phyloP scores from a whole-genome alignment of 2,329 filamentous ascomycete species.

The Aureobasidium uvarum region DNA sequence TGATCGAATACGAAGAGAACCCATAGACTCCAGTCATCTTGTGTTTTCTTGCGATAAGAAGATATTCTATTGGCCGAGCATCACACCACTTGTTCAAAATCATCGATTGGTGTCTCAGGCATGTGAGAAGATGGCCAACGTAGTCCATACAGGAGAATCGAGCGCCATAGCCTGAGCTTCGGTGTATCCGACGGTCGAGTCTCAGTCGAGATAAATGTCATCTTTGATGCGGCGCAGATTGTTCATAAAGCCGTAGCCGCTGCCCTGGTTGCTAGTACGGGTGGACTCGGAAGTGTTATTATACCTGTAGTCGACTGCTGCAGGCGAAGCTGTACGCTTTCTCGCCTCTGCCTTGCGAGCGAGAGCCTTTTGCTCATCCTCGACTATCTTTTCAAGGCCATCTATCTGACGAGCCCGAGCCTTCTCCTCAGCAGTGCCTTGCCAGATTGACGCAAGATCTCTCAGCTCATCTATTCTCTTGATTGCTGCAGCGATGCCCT shows the following conservation, averaged over 20 bases:
- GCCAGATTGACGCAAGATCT: slow-evolving; percentile 78
- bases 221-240: slow-evolving; percentile 54
- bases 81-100: not conserved
- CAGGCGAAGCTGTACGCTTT: slow-evolving; percentile 29
- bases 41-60: not conserved
- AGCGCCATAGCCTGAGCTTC: not conserved
- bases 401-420: slow-evolving; percentile 80
- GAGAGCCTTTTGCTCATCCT: slow-evolving; percentile 61
- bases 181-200: not conserved
- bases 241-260: slow-evolving; percentile 52
- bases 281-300: slow-evolving; percentile 31
- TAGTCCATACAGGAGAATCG: not conserved
- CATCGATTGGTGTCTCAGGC: not conserved
- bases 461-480: slow-evolving; percentile 74
- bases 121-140: not conserved
- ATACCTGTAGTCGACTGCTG: slow-evolving; percentile 34
- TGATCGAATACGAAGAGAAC: not conserved
- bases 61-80: not conserved
- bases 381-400: slow-evolving; percentile 73
- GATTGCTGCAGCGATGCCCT: slow-evolving; percentile 71
- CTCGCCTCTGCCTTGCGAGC: slow-evolving; percentile 37
- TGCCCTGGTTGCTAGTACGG: slow-evolving; percentile 39
- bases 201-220: slow-evolving; percentile 53
- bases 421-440: slow-evolving; percentile 92
- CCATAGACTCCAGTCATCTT: too few relatives aligned